Conservation (phyloP, 257 asterid genomes). For the Solanum pennellii region DNA sequence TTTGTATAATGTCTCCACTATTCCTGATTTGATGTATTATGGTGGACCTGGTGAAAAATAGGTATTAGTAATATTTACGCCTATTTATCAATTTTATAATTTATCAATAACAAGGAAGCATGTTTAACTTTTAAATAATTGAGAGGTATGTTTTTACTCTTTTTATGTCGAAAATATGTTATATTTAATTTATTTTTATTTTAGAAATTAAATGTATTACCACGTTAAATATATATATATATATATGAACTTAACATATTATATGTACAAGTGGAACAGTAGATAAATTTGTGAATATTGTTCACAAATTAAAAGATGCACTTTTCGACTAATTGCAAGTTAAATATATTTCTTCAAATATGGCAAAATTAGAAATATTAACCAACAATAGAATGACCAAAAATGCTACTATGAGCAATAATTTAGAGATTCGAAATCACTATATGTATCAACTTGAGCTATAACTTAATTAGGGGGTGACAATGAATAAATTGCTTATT, state of each 20-base stretch:
- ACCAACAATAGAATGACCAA: too few relatives aligned
- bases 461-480: too few relatives aligned
- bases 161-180: background rate
- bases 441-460: too few relatives aligned
- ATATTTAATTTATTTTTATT: background rate
- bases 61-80: background rate
- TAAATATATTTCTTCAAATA: too few relatives aligned
- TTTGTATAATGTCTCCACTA: background rate
- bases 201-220: background rate
- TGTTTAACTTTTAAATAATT: background rate
- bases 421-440: too few relatives aligned
- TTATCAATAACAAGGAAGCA: background rate
- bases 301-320: too few relatives aligned
- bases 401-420: too few relatives aligned
- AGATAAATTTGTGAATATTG: too few relatives aligned
- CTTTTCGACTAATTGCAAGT: too few relatives aligned
- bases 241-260: background rate
- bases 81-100: too few relatives aligned
- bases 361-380: too few relatives aligned
- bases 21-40: background rate
- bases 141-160: background rate
- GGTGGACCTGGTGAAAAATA: background rate
- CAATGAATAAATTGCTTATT: too few relatives aligned
- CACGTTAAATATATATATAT: background rate
- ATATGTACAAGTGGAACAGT: background rate